These are phyloP conservation scores for Acacia melanoxylon DNA, from an alignment of 306 rosid genomes.

Conservation along the genomic window DNA sequence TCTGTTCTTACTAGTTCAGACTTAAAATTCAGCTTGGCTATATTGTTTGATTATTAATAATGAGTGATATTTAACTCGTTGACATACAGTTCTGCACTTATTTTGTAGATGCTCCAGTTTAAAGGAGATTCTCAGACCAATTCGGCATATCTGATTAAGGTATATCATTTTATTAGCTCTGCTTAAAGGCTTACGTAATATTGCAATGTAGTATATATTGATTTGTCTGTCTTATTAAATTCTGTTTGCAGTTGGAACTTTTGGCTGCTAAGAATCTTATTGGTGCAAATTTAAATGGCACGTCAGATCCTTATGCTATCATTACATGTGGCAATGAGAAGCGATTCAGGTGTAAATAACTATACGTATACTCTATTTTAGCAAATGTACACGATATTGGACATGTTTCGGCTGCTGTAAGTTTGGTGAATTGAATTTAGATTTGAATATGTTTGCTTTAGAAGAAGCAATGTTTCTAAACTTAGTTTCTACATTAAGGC, in stretches of 20 bases:
- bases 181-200: neutral
- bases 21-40: conserved; percentile 1
- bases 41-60: neutral
- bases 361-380: neutral
- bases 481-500: neutral
- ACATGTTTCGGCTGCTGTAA: neutral
- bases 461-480: neutral
- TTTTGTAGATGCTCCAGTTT: conserved; percentile 71
- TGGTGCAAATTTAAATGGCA: conserved; percentile 96
- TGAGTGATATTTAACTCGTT: conserved; percentile 67
- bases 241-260: conserved; percentile 76
- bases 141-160: conserved; percentile 83
- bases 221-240: conserved; percentile 9
- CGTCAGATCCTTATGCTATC: conserved; percentile 94
- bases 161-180: conserved; percentile 34
- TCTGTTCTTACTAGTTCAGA: neutral
- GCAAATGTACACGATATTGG: neutral
- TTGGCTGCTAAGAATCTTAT: conserved; percentile 95
- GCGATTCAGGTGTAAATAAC: conserved; percentile 75
- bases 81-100: conserved; percentile 89
- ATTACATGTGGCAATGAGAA: conserved; percentile 89
- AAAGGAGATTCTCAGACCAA: conserved; percentile 65
- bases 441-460: neutral
- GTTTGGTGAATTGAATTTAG: neutral
- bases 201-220: conserved; percentile 23